phyloP scores from a whole-genome alignment of 257 asterid species.

The Solanum rostratum region DNA sequence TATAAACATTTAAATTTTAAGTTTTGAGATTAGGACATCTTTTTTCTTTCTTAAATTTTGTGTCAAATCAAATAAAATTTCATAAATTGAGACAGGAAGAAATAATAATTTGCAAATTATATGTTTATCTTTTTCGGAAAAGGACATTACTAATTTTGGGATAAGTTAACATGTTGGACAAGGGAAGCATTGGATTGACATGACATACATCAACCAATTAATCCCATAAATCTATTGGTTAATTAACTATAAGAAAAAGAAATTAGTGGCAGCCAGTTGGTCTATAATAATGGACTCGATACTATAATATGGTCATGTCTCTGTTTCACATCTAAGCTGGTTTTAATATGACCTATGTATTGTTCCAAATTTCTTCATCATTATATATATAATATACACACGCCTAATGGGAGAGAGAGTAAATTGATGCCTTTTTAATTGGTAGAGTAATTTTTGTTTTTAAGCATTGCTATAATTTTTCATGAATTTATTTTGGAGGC shows the following conservation, averaged over 20 bases:
- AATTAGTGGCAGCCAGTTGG: neutral
- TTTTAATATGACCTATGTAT: neutral
- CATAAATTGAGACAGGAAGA: too few relatives aligned
- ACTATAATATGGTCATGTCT: neutral
- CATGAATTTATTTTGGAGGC: neutral
- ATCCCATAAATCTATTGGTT: too few relatives aligned
- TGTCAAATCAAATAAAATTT: too few relatives aligned
- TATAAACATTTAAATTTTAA: too few relatives aligned
- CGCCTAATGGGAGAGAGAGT: neutral
- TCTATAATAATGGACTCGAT: neutral
- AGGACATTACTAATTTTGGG: too few relatives aligned
- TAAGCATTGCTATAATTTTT: neutral
- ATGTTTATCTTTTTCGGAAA: too few relatives aligned
- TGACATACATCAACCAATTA: neutral
- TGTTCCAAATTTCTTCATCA: too few relatives aligned
- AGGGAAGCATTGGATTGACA: too few relatives aligned
- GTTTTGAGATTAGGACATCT: too few relatives aligned
- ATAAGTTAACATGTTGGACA: neutral
- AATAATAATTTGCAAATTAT: too few relatives aligned
- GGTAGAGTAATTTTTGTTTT: neutral
- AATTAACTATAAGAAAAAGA: neutral
- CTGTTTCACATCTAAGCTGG: neutral
- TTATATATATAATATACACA: neutral
- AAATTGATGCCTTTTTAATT: neutral
- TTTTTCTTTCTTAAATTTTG: too few relatives aligned